A percentile compares a stretch with the other conserved stretches of the same genome.
These are phyloP conservation scores for Podaxis rugospora DNA, from an alignment of 768 basidiomycete species.

Conservation along the genomic window DNA sequence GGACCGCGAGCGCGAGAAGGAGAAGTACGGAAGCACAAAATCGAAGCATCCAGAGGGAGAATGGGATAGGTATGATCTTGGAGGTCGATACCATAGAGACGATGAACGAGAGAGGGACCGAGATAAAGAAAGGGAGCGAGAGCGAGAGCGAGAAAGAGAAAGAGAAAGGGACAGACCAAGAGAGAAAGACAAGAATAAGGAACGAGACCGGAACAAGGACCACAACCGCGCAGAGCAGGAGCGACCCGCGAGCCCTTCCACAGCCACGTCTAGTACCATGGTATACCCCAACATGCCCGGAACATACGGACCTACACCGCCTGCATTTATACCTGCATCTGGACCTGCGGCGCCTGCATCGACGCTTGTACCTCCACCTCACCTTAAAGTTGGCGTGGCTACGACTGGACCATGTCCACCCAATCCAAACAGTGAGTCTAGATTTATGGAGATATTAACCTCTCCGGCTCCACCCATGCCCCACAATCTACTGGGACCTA, in stretches of 20 bases:
- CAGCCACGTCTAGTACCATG: background rate
- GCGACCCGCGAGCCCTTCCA: background rate
- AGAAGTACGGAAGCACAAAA: background rate
- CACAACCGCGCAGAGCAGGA: slow-evolving; percentile 12
- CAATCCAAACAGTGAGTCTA: slow-evolving; percentile 4
- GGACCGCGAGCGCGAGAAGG: background rate
- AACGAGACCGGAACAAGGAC: slow-evolving; percentile 7
- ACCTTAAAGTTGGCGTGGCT: background rate
- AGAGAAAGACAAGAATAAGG: slow-evolving; percentile 10
- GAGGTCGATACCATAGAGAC: slow-evolving; percentile 2
- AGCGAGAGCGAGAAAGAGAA: slow-evolving; percentile 6
- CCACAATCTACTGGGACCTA: background rate
- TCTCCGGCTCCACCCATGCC: slow-evolving; percentile 2
- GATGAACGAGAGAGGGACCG: slow-evolving; percentile 14
- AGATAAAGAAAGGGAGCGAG: slow-evolving; percentile 13
- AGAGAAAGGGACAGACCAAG: slow-evolving; percentile 12
- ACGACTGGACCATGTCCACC: background rate
- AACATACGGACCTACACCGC: background rate
- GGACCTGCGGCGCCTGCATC: background rate
- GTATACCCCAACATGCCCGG: background rate
- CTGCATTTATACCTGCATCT: background rate
- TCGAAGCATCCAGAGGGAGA: background rate
- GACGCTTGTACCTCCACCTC: background rate
- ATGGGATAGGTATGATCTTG: slow-evolving; percentile 8
- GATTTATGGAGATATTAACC: slow-evolving; percentile 9